phyloP scores from a whole-genome alignment of 345 rosid species.

The Cochlearia excelsa region DNA sequence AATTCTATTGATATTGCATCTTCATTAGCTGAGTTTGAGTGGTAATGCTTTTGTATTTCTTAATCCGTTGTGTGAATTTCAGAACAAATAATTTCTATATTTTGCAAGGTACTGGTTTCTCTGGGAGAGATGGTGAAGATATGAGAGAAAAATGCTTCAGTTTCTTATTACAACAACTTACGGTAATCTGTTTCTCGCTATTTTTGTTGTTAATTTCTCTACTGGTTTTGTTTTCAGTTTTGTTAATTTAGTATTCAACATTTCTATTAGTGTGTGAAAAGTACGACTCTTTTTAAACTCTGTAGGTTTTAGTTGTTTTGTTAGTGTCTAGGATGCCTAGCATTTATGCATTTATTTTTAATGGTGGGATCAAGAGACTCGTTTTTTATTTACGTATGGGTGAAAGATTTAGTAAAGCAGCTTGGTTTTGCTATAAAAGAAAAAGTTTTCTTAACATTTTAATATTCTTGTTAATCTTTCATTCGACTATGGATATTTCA shows the following conservation, averaged over 20 bases:
- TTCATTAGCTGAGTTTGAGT: slow-evolving; percentile 3
- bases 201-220: background rate
- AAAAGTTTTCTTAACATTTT: background rate
- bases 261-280: background rate
- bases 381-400: background rate
- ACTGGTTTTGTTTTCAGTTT: background rate
- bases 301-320: background rate
- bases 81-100: background rate
- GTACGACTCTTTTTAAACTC: background rate
- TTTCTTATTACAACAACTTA: slow-evolving; percentile 56
- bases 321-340: slow-evolving; percentile 6
- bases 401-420: slow-evolving; percentile 3
- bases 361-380: background rate
- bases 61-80: background rate
- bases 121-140: slow-evolving; percentile 54
- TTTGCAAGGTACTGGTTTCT: slow-evolving; percentile 69
- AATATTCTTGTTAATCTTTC: background rate
- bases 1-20: slow-evolving; percentile 8
- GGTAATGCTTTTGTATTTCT: background rate
- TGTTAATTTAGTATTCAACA: slow-evolving; percentile 9
- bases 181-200: slow-evolving; percentile 39
- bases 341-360: background rate
- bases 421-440: background rate
- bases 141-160: slow-evolving; percentile 61
- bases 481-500: slow-evolving; percentile 4